Percentiles rank a stretch among this genome's conserved stretches.
Evolutionary conservation across 805 yeast genomes (phyloP).

Genomic region (Tetrapisispora taiwanensis): DNA sequence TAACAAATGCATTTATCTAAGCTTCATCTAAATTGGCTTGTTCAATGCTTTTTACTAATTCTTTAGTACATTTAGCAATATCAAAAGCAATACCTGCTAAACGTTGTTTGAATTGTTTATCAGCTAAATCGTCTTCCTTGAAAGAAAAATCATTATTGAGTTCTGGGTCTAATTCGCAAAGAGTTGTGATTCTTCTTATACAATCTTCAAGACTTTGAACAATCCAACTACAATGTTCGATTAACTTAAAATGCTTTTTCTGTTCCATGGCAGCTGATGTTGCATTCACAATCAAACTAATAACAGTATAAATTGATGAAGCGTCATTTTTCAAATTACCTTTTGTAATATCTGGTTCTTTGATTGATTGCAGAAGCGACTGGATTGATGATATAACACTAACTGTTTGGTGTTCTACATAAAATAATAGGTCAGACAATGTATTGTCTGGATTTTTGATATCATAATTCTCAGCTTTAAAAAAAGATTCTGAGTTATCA

Average conservation of each 20-base stretch:
- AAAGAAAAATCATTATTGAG: slow-evolving; percentile 24
- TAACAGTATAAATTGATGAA: slow-evolving; percentile 64
- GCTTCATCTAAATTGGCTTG: slow-evolving; percentile 81
- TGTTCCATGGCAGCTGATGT: slow-evolving; percentile 82
- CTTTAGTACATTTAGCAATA: slow-evolving; percentile 92
- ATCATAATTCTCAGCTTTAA: slow-evolving; percentile 67
- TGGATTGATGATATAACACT: slow-evolving; percentile 87
- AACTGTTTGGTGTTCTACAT: slow-evolving; percentile 88
- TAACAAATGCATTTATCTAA: background rate
- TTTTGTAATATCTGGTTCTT: slow-evolving; percentile 64
- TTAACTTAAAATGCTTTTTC: slow-evolving; percentile 71
- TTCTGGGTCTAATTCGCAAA: slow-evolving; percentile 40
- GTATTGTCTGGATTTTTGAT: slow-evolving; percentile 84
- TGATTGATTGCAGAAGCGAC: slow-evolving; percentile 63
- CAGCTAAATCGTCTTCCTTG: slow-evolving; percentile 59
- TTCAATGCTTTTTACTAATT: slow-evolving; percentile 89
- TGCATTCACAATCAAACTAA: slow-evolving; percentile 81
- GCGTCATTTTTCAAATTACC: slow-evolving; percentile 67
- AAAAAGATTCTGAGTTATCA: slow-evolving; percentile 17
- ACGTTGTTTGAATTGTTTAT: slow-evolving; percentile 82
- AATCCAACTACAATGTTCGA: slow-evolving; percentile 88
- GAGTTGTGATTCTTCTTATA: slow-evolving; percentile 65
- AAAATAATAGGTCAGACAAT: slow-evolving; percentile 67
- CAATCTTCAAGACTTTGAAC: slow-evolving; percentile 81
- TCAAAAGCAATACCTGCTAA: slow-evolving; percentile 94